Percentiles rank a stretch among this genome's conserved stretches.
phyloP scores from a whole-genome alignment of 257 asterid genomes.

The Solanum peruvianum region DNA sequence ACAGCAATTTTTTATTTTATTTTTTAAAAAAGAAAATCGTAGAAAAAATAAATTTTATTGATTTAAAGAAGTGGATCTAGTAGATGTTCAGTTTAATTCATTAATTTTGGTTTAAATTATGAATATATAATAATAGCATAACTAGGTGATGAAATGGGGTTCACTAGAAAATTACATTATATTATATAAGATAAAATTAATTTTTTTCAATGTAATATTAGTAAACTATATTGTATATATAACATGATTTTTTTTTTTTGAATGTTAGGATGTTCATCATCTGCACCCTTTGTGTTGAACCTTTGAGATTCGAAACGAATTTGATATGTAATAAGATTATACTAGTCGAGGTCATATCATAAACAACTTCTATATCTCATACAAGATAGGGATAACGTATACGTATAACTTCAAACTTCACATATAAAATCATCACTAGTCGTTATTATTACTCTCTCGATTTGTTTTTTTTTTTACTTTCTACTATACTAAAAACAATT shows the following conservation, averaged over 20 bases:
- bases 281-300: neutral
- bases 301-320: neutral
- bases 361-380: neutral
- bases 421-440: neutral
- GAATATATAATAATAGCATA: neutral
- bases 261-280: neutral
- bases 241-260: neutral
- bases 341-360: neutral
- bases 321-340: neutral
- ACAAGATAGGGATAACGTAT: neutral
- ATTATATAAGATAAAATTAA: neutral
- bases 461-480: too few relatives aligned
- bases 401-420: too few relatives aligned
- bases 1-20: too few relatives aligned
- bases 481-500: too few relatives aligned
- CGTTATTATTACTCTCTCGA: too few relatives aligned
- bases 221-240: neutral
- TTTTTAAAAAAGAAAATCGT: too few relatives aligned
- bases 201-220: neutral
- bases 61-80: neutral
- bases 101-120: neutral
- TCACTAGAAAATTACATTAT: neutral
- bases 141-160: too few relatives aligned
- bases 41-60: too few relatives aligned
- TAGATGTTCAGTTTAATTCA: neutral